Base-by-base conservation (phyloP, 108 stramenopile species). In the Pelagomonas calceolata region DNA sequence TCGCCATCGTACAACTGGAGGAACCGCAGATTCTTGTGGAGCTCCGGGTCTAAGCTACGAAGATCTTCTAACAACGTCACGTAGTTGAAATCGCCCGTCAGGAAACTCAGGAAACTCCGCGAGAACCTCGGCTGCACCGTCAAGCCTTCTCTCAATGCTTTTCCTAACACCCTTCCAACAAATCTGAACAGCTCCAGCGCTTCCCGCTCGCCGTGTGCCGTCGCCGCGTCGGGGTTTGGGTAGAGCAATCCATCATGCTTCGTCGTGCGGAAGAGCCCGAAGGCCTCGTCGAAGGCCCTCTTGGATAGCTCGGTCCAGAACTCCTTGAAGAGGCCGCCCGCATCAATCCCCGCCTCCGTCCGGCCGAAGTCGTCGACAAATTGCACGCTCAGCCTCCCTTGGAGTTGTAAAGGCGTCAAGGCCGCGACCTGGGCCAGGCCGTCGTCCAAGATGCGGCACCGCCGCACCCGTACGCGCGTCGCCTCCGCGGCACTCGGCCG, bases 281-380 rank as follows among this genome's bases (percentile, higher is more conserved):
- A 95, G 73, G 85, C 85, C 31, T 88, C 87, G 77, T 94, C 85
- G 76, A 99, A 99, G 30, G 92, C 93, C 65, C 89, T 78, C 16
- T 78, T 86, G 36, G 85, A 83, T 16, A 97, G 76, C 68, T 94
- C 93, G 67, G 80, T 82, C 82, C 79, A 94, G 72, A 96, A 95
- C 68, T 99, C 98, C 84, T 99, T 99, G 80, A 97, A 97, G 17
- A 99, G 84, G 9, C 98, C 98, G 30, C 98, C 98, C 44, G 93
- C 93, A 81, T 99, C 98, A 66, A 99, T 91, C 35, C 98, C 95
- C 68, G 81, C 75, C 72, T 84, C 81, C 63, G 68, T 69, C 31
- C 64, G 66, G 31, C 84, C 84, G 12, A 35, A 63, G 26, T 66
- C 80, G 64, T 80, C 71, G 17, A 66, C 65, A 26, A 80, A 82